phyloP scores from a whole-genome alignment of 2,329 filamentous ascomycete species.

The Alternaria sp. region DNA sequence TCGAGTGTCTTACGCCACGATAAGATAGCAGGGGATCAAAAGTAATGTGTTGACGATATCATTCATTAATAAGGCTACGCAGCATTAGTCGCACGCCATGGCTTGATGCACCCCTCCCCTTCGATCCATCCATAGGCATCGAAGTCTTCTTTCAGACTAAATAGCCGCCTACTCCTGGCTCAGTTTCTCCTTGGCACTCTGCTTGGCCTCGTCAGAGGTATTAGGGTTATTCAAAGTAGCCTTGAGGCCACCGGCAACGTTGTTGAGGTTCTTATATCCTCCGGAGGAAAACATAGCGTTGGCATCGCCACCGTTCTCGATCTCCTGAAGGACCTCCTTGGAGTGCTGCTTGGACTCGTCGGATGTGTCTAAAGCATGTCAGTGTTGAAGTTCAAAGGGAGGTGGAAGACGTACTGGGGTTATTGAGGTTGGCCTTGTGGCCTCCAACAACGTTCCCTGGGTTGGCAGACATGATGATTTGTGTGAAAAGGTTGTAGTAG shows the following conservation, averaged over 20 bases:
- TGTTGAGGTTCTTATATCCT: conserved; percentile 62
- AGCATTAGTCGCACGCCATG: not conserved
- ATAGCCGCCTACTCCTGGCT: conserved; percentile 42
- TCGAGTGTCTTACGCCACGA: not conserved
- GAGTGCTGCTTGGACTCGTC: conserved; percentile 66
- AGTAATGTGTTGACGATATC: not conserved
- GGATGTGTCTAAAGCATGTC: conserved; percentile 55
- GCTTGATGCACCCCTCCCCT: conserved; percentile 3
- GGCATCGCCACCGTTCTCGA: conserved; percentile 57
- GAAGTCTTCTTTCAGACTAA: not conserved
- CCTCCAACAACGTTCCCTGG: conserved; percentile 63
- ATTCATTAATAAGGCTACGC: conserved; percentile 1
- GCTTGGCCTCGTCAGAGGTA: conserved; percentile 65
- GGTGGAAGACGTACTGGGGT: conserved; percentile 54
- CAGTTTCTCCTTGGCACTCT: conserved; percentile 63
- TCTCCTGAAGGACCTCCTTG: conserved; percentile 61
- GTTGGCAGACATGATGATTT: conserved; percentile 54
- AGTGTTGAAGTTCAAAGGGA: not conserved
- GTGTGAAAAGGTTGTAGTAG: not conserved
- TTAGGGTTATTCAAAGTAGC: conserved; percentile 65
- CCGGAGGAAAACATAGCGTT: conserved; percentile 21
- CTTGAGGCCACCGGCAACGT: conserved; percentile 54
- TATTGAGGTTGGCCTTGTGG: conserved; percentile 67
- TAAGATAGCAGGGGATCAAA: not conserved
- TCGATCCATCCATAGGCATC: conserved; percentile 6